These are phyloP conservation scores for Smittium mucronatum DNA, from an alignment of 371 early-diverging fungal species.

Conservation along the genomic window DNA sequence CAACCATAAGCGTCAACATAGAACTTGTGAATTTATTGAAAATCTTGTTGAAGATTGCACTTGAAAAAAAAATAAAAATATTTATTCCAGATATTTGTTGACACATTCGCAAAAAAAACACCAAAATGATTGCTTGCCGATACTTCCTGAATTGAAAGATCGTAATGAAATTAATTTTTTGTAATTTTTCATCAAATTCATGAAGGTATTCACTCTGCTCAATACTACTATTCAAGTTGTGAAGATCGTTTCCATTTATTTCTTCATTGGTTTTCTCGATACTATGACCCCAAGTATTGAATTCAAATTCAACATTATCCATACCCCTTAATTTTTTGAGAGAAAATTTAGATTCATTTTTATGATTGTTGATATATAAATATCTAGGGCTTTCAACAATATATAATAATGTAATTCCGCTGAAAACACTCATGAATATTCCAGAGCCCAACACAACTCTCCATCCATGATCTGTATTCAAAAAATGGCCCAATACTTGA, in stretches of 20 bases:
- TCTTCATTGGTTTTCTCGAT: neutral
- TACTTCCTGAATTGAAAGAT: slow-evolving; percentile 23
- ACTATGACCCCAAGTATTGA: neutral
- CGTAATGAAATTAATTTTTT: slow-evolving; percentile 5
- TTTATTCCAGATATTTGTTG: slow-evolving; percentile 92
- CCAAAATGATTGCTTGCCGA: slow-evolving; percentile 45
- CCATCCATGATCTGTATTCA: slow-evolving; percentile 49
- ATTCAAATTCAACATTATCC: neutral
- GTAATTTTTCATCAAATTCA: neutral
- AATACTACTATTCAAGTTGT: too few species aligned
- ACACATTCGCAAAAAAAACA: slow-evolving; percentile 58
- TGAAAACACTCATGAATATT: slow-evolving; percentile 42
- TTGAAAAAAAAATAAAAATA: slow-evolving; percentile 82
- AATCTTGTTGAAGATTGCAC: slow-evolving; percentile 52
- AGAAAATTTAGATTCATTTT: neutral
- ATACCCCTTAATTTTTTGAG: slow-evolving; percentile 2
- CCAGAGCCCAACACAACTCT: slow-evolving; percentile 46
- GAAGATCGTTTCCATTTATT: neutral
- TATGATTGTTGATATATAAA: slow-evolving; percentile 15
- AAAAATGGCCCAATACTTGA: slow-evolving; percentile 45
- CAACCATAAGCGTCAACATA: slow-evolving; percentile 57
- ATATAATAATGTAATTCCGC: slow-evolving; percentile 46
- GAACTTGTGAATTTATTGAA: slow-evolving; percentile 46
- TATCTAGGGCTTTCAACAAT: slow-evolving; percentile 74
- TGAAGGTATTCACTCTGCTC: neutral